Conservation (phyloP, 192 early-diverging fungal species). For the Podila epigama region DNA sequence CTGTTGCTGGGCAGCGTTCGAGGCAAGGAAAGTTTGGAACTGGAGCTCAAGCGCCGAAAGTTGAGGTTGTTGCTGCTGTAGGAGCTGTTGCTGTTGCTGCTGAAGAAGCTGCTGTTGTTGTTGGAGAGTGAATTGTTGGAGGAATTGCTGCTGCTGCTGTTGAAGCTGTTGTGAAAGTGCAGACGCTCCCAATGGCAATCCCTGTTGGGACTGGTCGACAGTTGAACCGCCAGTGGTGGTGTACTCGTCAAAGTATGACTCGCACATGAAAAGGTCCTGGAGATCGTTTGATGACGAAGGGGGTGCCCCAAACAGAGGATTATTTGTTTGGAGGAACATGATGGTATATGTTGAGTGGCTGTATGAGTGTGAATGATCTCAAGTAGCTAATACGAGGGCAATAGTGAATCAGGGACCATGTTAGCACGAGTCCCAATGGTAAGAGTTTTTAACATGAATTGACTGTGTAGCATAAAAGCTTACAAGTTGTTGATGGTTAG, state of each 20-base stretch:
- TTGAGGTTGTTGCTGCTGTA: constrained; percentile 17
- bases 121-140: constrained; percentile 31
- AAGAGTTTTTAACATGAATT: background rate
- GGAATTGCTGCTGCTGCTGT: constrained; percentile 22
- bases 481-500: background rate
- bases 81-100: constrained; percentile 5
- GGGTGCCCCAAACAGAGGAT: constrained; percentile 31
- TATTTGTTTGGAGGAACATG: constrained; percentile 44
- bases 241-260: constrained; percentile 55
- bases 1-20: constrained; percentile 34
- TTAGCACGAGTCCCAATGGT: background rate
- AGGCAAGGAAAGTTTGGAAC: constrained; percentile 35
- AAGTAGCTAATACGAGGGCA: background rate
- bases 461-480: background rate
- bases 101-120: constrained; percentile 24
- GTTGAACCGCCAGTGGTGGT: constrained; percentile 27
- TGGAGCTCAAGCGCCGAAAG: constrained; percentile 32
- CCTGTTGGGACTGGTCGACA: constrained; percentile 3
- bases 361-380: background rate
- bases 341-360: background rate
- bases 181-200: constrained; percentile 4
- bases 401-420: background rate
- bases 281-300: constrained; percentile 26
- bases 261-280: constrained; percentile 50
- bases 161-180: constrained; percentile 32